Evolutionary conservation across 495 filamentous ascomycete genomes (phyloP), one percentile per base, ranked within the genome.

Genomic region (Annulohypoxylon nitens): DNA sequence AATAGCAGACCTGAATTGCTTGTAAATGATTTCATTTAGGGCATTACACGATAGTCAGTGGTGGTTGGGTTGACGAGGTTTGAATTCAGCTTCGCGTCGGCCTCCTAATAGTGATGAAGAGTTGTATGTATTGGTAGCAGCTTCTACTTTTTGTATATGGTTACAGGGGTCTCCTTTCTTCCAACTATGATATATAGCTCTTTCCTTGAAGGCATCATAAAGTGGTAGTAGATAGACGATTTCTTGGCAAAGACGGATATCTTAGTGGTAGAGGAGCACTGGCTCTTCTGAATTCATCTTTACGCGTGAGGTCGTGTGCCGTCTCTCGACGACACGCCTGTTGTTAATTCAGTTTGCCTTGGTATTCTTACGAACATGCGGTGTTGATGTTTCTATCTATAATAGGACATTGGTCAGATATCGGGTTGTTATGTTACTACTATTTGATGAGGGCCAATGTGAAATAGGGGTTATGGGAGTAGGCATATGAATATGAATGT

Each of bases 31-130:
- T 57, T 37, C 25, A 55, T 37, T 34, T 37, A 33, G 33, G 25
- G 25, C 10, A 12, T 8, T 54, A 55, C n/a, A 57, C 33, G 53
- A 33, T 30, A 33, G 16, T 57, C 4, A 8, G 12, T 57, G n/a
- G 16, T 45, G 26, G 39, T 47, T 41, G 6, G 26, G 12, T 18
- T 5, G 43, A 58, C 59, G 47, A 43, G 20, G 48, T 18, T 67
- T 39, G 26, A 50, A 2, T 23, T 37, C 30, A 9, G 14, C 53
- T 25, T 57, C 53, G 6, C 0, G 12, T 57, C 30, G 53, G 53
- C 48, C 11, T 53, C 20, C 26, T 18, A 4, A 20, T 36, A n/a
- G 14, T 25, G 3, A 23, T 7, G 3, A 14, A 3, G 20, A 12
- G 8, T 26, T 60, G 4, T 23, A 1, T 10, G 11, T 14, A n/a